Evolutionary conservation across 2,329 filamentous ascomycete genomes (phyloP), one percentile per base, ranked within the genome.

Genomic region (Lizonia empirigonia): DNA sequence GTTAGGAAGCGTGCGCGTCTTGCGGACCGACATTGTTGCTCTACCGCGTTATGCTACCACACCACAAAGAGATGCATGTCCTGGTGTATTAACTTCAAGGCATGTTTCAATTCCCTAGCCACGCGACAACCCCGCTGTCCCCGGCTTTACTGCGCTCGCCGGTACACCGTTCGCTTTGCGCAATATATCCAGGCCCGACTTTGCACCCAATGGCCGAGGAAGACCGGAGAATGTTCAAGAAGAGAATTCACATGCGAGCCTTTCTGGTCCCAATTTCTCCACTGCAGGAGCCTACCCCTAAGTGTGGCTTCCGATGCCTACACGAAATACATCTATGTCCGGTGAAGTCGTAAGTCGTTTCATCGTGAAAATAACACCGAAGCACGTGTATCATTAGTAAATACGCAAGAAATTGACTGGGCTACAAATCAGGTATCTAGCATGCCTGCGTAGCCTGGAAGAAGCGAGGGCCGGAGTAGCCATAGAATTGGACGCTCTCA

Each of bases 401-500:
- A 18, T 8, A 16, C 5, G 9, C 30, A 33, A n/a, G 12, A 7
- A 30, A 30, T 15, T 7, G 5, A 7, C 15, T n/a, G n/a, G 15
- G 13, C 13, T 15, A 3, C n/a, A 38, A 27, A 10, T 23, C 4
- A 3, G n/a, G 13, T 18, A 8, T 41, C 42, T 53, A 70, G 33
- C 68, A 58, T n/a, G 58, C 51, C 35, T 87, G 80, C 22, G 86
- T 75, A 2, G 86, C 83, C 7, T 90, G 90, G 65, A 95, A 94
- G 72, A 87, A 96, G 53, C 92, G 83, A 8, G 90, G 89, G 4
- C 93, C 93, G 0, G 90, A 89, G 73, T 87, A 97, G 0, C 93
- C 93, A 65, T 89, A 87, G 1, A 87, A 89, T 50, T 91, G 82
- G 19, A 97, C 86, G 36, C 87, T 90, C 71, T 96, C 89, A 30